These are phyloP conservation scores for Naganishia friedmannii DNA, from an alignment of 768 basidiomycete species.

Conservation along the genomic window DNA sequence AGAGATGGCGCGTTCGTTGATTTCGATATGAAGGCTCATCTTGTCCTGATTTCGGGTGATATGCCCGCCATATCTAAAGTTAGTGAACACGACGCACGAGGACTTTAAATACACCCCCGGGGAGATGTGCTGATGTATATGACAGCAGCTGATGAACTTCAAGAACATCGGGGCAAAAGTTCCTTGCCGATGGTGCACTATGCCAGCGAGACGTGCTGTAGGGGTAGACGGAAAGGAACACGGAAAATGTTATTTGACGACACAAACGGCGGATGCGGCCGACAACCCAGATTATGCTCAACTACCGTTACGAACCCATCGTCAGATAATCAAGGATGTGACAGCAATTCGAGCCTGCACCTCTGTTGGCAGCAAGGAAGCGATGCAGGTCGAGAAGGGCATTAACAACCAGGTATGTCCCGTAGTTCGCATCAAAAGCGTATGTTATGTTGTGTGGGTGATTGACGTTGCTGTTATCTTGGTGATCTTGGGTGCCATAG, in stretches of 20 bases:
- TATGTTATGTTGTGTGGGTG: too few species aligned
- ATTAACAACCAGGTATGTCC: neutral
- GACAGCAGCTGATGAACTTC: neutral
- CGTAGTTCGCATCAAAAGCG: too few species aligned
- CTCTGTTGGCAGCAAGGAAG: neutral
- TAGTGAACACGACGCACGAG: neutral
- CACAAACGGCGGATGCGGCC: neutral
- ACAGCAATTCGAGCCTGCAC: neutral
- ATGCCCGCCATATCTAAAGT: neutral
- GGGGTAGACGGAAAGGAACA: neutral
- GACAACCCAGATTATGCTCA: neutral
- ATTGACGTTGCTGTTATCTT: too few species aligned
- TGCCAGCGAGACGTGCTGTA: neutral
- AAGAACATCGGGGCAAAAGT: neutral
- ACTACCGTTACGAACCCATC: neutral
- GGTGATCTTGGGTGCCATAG: too few species aligned
- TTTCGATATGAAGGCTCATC: neutral
- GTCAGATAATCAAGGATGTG: neutral
- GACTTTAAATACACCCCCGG: too few species aligned
- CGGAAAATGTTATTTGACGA: neutral
- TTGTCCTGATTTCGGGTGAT: neutral
- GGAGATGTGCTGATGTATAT: too few species aligned
- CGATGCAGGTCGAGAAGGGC: neutral
- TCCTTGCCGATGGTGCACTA: neutral
- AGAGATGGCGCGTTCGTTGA: neutral